Conservation (phyloP, 2,329 filamentous ascomycete genomes). For the Fulvia fulva region DNA sequence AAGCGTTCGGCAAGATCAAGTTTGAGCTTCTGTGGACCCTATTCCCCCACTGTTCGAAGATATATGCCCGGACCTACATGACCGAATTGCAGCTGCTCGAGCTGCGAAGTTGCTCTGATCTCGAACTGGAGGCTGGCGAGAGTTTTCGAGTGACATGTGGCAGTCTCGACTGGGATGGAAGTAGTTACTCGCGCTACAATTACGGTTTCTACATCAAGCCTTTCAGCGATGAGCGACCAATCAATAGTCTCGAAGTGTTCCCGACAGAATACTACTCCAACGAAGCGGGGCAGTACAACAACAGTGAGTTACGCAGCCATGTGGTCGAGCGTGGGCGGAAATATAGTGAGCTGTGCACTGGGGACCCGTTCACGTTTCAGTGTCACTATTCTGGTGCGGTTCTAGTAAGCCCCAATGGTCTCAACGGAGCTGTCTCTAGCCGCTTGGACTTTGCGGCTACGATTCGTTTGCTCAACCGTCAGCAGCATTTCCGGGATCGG, state of each 20-base stretch:
- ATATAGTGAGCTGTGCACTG: background rate
- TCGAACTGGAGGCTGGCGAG: background rate
- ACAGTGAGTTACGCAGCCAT: background rate
- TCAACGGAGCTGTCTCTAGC: background rate
- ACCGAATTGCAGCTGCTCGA: constrained; percentile 5
- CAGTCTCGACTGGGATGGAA: constrained; percentile 12
- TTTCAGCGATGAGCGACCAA: background rate
- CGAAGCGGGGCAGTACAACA: background rate
- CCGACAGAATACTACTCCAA: background rate
- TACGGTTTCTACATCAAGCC: constrained; percentile 5
- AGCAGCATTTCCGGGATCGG: too few species aligned
- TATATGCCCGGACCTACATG: background rate
- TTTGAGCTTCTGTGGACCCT: constrained; percentile 2
- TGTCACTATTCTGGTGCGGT: constrained; percentile 1
- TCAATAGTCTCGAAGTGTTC: constrained; percentile 7
- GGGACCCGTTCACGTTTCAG: background rate
- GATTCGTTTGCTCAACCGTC: too few species aligned
- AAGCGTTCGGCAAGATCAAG: background rate
- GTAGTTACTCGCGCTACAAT: background rate
- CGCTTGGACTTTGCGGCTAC: too few species aligned
- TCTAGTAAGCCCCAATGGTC: background rate
- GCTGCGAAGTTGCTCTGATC: background rate
- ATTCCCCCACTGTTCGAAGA: background rate
- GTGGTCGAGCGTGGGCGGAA: background rate
- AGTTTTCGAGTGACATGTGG: background rate